Percentiles rank a stretch among this genome's conserved stretches.
Conservation (phyloP, 2,329 filamentous ascomycete genomes). For the Pseudogymnoascus sp. region DNA sequence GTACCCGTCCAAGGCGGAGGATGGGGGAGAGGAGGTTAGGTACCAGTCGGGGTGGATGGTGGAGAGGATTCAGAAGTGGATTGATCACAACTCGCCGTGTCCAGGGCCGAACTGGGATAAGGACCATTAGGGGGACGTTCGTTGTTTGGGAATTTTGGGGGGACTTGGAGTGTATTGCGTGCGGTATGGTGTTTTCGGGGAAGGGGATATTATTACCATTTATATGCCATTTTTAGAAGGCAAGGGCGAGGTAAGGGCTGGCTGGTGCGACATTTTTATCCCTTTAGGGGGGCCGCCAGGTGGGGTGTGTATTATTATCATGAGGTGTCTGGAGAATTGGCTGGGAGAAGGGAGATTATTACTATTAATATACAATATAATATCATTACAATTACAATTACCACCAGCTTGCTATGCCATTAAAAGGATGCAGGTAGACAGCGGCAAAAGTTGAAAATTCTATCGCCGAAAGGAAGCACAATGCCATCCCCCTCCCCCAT, state of each 20-base stretch:
- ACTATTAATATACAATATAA: not conserved
- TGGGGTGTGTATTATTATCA: not conserved
- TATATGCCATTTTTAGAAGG: not conserved
- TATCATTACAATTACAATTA: not conserved
- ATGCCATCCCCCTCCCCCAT: not conserved
- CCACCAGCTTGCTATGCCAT: not conserved
- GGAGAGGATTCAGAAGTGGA: conserved; percentile 6
- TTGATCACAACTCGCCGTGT: not conserved
- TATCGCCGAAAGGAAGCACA: not conserved
- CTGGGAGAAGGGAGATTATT: not conserved
- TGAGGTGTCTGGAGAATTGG: not conserved
- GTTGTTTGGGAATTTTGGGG: not conserved
- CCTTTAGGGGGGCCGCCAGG: not conserved
- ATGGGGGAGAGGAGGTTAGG: not conserved
- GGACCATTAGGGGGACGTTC: not conserved
- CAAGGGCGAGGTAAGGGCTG: not conserved
- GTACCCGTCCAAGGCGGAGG: not conserved
- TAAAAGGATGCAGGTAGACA: not conserved
- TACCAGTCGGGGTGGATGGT: conserved; percentile 13
- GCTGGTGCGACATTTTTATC: not conserved
- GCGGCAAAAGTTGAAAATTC: not conserved
- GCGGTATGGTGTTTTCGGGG: not conserved
- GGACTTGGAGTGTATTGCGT: not conserved
- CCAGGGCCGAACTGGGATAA: not conserved
- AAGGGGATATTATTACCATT: not conserved